A percentile compares a stretch with the other conserved stretches of the same genome.
phyloP scores from a whole-genome alignment of 140 eudicot genomes.

The Ambrosia hybrid region DNA sequence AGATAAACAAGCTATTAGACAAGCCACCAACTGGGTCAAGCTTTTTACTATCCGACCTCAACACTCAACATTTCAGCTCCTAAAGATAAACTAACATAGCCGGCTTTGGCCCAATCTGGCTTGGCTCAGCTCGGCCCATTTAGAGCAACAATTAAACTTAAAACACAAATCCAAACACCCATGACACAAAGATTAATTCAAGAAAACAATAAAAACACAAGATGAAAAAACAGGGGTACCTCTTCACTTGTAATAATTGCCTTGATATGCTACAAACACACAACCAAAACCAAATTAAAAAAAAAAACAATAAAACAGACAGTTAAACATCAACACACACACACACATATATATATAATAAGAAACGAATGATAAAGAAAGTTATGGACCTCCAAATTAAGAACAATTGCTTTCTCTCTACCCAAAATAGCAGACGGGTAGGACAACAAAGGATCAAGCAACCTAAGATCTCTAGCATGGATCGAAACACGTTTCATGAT shows the following conservation, averaged over 20 bases:
- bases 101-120: too few relatives aligned
- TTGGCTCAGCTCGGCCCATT: too few relatives aligned
- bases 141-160: too few relatives aligned
- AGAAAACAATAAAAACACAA: not conserved
- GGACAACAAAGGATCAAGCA: constrained; percentile 81
- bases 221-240: constrained; percentile 41
- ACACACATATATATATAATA: too few relatives aligned
- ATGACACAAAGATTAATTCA: not conserved
- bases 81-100: too few relatives aligned
- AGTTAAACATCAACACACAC: not conserved
- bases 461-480: constrained; percentile 78
- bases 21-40: too few relatives aligned
- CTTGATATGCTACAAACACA: constrained; percentile 97
- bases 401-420: constrained; percentile 78
- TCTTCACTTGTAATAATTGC: constrained; percentile 89
- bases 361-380: not conserved
- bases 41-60: too few relatives aligned
- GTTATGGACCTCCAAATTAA: constrained; percentile 72
- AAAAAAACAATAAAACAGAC: not conserved
- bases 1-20: too few relatives aligned
- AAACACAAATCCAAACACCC: not conserved
- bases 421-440: constrained; percentile 90
- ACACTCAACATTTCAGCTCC: too few relatives aligned
- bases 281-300: constrained; percentile 21
- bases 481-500: constrained; percentile 73